phyloP scores from a whole-genome alignment of 2,329 filamentous ascomycete species.

The Fusarium solani-melongenae region DNA sequence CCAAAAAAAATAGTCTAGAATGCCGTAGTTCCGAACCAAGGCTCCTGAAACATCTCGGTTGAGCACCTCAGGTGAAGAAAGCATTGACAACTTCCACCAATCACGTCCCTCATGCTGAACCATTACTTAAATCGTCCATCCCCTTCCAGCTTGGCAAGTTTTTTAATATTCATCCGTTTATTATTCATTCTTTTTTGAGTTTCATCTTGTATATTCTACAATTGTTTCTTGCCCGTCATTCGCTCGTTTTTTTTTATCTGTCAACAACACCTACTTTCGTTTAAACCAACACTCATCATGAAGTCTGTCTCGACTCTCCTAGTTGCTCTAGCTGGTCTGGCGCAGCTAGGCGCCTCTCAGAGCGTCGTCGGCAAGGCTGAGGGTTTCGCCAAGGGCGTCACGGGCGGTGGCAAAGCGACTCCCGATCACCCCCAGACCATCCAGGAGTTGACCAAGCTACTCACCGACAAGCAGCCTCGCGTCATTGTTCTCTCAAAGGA shows the following conservation, averaged over 20 bases:
- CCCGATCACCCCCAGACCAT: constrained; percentile 65
- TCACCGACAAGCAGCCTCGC: constrained; percentile 62
- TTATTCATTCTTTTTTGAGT: background rate
- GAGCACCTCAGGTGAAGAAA: background rate
- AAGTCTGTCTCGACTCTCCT: background rate
- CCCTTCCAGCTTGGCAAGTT: background rate
- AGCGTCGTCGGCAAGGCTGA: constrained; percentile 50
- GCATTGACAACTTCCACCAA: background rate
- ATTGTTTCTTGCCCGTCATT: background rate
- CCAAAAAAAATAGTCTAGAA: background rate
- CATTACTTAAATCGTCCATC: background rate
- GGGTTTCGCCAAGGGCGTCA: constrained; percentile 62
- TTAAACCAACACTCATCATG: background rate
- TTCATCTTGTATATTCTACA: background rate
- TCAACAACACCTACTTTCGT: background rate
- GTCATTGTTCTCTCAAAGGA: constrained; percentile 68
- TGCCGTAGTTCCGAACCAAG: background rate
- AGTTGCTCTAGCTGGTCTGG: background rate
- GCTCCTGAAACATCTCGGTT: background rate
- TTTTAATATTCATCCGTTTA: background rate
- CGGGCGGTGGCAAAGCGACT: constrained; percentile 68
- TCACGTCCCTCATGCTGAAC: background rate
- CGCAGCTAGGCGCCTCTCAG: background rate
- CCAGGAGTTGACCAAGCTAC: constrained; percentile 67
- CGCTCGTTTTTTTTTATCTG: background rate